Conservation (phyloP, 179 eudicot genomes). For the Dionaea muscipula region DNA sequence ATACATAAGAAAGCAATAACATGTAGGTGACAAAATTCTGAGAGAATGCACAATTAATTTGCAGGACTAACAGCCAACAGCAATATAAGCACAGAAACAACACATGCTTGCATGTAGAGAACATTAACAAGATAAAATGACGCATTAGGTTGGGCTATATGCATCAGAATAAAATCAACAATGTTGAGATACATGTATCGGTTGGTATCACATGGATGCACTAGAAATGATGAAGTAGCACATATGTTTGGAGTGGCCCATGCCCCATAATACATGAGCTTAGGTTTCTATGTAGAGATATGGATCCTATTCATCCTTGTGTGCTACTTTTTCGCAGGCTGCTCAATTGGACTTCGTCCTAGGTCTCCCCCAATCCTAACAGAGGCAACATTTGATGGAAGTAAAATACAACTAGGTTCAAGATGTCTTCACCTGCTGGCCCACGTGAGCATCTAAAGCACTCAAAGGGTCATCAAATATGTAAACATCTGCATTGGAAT, state of each 20-base stretch:
- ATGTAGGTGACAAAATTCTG: neutral
- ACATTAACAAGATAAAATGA: neutral
- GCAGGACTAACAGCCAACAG: neutral
- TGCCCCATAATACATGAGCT: no score
- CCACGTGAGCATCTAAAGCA: conserved; percentile 96
- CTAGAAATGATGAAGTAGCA: no score
- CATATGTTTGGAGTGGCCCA: no score
- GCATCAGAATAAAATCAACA: neutral
- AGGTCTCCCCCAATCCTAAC: neutral
- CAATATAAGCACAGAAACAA: neutral
- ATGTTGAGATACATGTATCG: no score
- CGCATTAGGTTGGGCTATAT: neutral
- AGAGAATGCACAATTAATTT: neutral
- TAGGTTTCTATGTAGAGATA: no score
- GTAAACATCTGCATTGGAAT: conserved; percentile 77
- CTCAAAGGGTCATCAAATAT: conserved; percentile 93
- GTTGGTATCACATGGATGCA: no score
- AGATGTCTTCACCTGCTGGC: conserved; percentile 50
- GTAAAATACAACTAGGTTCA: neutral
- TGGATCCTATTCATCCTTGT: no score
- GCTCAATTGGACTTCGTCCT: no score
- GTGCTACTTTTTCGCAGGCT: no score
- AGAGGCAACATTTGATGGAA: neutral
- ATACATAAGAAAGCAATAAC: neutral
- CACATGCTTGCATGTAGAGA: neutral